These are phyloP conservation scores for Mucor indicus DNA, from an alignment of 371 early-diverging fungal genomes.

Conservation along the genomic window DNA sequence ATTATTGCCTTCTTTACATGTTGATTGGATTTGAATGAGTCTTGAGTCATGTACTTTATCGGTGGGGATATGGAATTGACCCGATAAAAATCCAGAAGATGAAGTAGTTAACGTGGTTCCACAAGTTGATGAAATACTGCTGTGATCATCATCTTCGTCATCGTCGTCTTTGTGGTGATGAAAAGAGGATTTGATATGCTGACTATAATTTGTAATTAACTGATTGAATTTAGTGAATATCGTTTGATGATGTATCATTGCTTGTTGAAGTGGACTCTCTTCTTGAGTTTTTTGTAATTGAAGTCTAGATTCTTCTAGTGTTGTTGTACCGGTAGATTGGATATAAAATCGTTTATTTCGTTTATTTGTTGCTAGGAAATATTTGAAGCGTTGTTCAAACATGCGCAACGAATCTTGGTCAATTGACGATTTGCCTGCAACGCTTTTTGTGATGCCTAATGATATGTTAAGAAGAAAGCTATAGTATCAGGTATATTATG, in stretches of 20 bases:
- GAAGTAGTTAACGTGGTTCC: no score
- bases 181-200: neutral
- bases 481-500: no score
- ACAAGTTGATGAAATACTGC: no score
- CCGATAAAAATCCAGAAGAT: no score
- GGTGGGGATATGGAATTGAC: conserved; percentile 19
- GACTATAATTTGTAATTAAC: no score
- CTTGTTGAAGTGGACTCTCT: neutral
- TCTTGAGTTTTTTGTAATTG: neutral
- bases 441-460: conserved; percentile 30
- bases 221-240: no score
- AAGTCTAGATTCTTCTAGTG: neutral
- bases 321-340: conserved; percentile 17
- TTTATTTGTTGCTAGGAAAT: conserved; percentile 39
- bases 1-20: neutral
- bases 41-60: conserved; percentile 15
- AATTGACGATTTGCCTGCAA: conserved; percentile 21
- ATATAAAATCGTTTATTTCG: conserved; percentile 27
- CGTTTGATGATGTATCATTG: neutral
- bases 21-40: conserved; percentile 8
- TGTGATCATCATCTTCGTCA: no score
- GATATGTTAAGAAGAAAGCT: neutral
- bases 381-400: conserved; percentile 41
- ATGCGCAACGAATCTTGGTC: conserved; percentile 9
- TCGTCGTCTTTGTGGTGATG: neutral